Evolutionary conservation across 495 filamentous ascomycete genomes (phyloP).

Genomic region (Pseudomonodictys pantanalensis): DNA sequence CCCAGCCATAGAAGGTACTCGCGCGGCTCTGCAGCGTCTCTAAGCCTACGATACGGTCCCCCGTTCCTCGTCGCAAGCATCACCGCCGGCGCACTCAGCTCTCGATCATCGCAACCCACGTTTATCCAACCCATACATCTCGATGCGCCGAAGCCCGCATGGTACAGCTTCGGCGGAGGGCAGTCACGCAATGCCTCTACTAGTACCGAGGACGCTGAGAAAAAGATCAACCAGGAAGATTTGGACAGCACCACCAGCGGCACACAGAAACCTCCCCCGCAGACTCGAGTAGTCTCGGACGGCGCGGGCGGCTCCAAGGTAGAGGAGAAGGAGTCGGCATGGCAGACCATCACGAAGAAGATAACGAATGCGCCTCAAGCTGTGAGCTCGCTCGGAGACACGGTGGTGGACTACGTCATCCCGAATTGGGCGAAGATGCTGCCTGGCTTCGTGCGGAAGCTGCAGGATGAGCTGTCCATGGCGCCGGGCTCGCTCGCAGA

Average conservation of each 20-base stretch:
- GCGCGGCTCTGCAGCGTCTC: neutral
- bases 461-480: constrained; percentile 84
- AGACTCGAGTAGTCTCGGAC: constrained; percentile 20
- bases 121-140: constrained; percentile 1
- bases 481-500: constrained; percentile 81
- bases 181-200: neutral
- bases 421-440: constrained; percentile 79
- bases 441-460: constrained; percentile 74
- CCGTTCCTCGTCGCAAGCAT: constrained; percentile 9
- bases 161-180: neutral
- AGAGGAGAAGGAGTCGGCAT: constrained; percentile 4
- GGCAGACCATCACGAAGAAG: constrained; percentile 11
- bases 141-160: constrained; percentile 5
- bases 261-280: constrained; percentile 25
- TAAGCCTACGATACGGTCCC: constrained; percentile 14
- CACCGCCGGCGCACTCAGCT: neutral
- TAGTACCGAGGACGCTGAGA: constrained; percentile 12
- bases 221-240: constrained; percentile 3
- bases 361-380: constrained; percentile 18
- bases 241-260: constrained; percentile 2
- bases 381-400: constrained; percentile 53
- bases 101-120: neutral
- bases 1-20: neutral
- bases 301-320: neutral
- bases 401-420: constrained; percentile 64